phyloP scores from a whole-genome alignment of 345 rosid genomes.

The Dipteronia dyeriana region DNA sequence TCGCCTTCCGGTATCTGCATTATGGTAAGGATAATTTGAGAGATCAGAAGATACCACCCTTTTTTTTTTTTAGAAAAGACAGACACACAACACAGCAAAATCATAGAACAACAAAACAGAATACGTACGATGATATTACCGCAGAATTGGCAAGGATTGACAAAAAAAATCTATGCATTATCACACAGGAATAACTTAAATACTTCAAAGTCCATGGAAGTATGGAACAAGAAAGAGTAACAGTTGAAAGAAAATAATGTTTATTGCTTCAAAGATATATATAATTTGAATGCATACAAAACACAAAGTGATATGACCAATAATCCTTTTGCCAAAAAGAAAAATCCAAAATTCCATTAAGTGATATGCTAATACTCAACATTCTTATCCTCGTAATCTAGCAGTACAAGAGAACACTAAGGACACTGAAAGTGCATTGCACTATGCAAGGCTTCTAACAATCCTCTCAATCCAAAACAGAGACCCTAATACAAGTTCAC shows the following conservation, averaged over 20 bases:
- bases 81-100: conserved; percentile 6
- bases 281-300: background rate
- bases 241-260: background rate
- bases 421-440: background rate
- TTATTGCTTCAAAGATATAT: background rate
- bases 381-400: background rate
- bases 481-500: background rate
- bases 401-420: background rate
- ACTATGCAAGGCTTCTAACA: background rate
- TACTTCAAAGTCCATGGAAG: background rate
- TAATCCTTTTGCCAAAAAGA: background rate
- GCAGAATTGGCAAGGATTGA: background rate
- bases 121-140: background rate
- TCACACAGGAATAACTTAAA: background rate
- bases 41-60: background rate
- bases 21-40: conserved; percentile 18
- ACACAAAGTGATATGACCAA: background rate
- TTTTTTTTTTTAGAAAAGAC: background rate
- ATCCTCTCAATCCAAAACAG: background rate
- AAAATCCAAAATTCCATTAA: background rate
- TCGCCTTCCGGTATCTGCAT: conserved; percentile 67
- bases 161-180: background rate
- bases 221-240: conserved; percentile 1
- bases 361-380: background rate
- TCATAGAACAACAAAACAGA: background rate